These are phyloP conservation scores for Priceomyces melissophilus DNA, from an alignment of 805 yeast species.

Conservation along the genomic window DNA sequence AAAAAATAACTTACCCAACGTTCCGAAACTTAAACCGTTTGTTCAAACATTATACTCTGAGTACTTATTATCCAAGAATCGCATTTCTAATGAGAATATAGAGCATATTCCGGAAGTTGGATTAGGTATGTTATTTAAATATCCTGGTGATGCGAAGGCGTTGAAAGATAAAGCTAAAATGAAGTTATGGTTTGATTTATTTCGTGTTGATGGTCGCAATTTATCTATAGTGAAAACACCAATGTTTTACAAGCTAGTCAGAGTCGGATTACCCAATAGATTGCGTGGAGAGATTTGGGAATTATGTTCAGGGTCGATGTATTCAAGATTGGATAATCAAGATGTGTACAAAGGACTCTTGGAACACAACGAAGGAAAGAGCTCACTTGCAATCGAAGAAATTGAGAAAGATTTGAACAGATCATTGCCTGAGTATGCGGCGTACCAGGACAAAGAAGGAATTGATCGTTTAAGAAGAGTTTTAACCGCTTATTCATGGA, in stretches of 20 bases:
- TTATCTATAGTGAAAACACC: conserved; percentile 70
- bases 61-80: conserved; percentile 63
- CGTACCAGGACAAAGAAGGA: conserved; percentile 85
- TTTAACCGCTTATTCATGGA: conserved; percentile 93
- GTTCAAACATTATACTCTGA: conserved; percentile 80
- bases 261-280: conserved; percentile 93
- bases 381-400: conserved; percentile 87
- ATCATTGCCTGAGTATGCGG: conserved; percentile 93
- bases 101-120: conserved; percentile 74
- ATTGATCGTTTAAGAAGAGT: conserved; percentile 82
- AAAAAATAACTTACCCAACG: conserved; percentile 59
- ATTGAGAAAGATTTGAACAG: conserved; percentile 94
- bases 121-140: conserved; percentile 76
- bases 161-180: conserved; percentile 79
- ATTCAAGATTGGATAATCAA: conserved; percentile 58
- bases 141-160: conserved; percentile 83
- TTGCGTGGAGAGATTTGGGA: conserved; percentile 98
- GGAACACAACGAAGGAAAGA: conserved; percentile 56
- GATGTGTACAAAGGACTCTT: conserved; percentile 59
- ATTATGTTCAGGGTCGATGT: conserved; percentile 81
- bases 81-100: conserved; percentile 39
- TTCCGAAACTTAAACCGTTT: conserved; percentile 61
- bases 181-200: conserved; percentile 91
- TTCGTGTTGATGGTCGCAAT: conserved; percentile 80
- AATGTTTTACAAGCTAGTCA: conserved; percentile 73